Percentiles rank a stretch among this genome's conserved stretches.
phyloP scores from a whole-genome alignment of 139 green algal genomes.

The Auxenochlorella pyrenoidosa region DNA sequence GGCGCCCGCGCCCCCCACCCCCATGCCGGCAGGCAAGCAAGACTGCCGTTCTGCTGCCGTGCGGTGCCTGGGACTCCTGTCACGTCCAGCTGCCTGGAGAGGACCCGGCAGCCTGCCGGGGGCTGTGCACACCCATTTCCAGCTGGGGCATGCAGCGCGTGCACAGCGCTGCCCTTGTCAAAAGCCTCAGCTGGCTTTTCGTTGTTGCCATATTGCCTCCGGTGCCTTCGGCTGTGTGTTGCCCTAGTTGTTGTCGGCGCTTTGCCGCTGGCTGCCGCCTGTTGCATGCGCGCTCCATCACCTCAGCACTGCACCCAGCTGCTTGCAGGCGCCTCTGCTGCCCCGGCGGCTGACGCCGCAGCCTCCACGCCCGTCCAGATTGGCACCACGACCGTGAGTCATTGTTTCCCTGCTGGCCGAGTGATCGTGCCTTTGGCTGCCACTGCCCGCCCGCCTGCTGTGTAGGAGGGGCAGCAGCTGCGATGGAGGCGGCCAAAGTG shows the following conservation, averaged over 20 bases:
- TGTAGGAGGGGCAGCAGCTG: not conserved
- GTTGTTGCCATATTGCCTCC: too few relatives aligned
- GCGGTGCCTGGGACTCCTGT: too few relatives aligned
- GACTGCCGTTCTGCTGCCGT: not conserved
- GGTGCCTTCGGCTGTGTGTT: not conserved
- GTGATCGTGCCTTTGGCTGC: not conserved
- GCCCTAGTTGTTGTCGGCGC: not conserved
- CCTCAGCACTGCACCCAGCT: not conserved
- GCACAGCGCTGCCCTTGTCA: too few relatives aligned
- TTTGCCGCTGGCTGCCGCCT: not conserved
- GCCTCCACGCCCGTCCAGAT: conserved; percentile 4
- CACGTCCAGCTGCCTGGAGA: too few relatives aligned
- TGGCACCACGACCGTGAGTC: not conserved
- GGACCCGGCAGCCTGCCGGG: not conserved
- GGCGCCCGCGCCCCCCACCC: not conserved
- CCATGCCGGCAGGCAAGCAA: not conserved
- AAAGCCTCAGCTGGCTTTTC: too few relatives aligned
- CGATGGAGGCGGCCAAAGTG: not conserved
- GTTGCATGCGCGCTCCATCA: not conserved
- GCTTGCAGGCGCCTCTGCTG: not conserved
- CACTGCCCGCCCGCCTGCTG: not conserved
- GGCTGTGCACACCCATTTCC: not conserved
- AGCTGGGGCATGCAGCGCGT: not conserved
- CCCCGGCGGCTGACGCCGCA: not conserved
- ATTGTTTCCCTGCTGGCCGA: too few relatives aligned